A percentile compares a stretch with the other conserved stretches of the same genome.
phyloP scores from a whole-genome alignment of 805 yeast genomes.

The Peterozyma xylosa region DNA sequence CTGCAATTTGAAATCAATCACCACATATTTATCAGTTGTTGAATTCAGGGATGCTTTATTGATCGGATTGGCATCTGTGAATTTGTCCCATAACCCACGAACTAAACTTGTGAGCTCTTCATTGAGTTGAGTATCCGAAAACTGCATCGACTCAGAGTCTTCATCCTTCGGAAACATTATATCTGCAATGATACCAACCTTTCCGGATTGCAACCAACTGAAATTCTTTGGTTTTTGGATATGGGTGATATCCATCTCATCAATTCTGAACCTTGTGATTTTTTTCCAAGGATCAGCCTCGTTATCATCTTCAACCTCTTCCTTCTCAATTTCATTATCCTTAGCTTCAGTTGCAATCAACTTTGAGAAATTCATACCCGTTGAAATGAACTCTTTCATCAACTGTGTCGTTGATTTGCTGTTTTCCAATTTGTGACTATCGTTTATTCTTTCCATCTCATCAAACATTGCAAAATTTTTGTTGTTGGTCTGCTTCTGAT shows the following conservation, averaged over 20 bases:
- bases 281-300: constrained; percentile 35
- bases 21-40: constrained; percentile 41
- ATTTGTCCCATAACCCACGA: constrained; percentile 12
- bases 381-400: too few relatives aligned
- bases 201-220: constrained; percentile 69
- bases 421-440: constrained; percentile 7
- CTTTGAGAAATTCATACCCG: too few relatives aligned
- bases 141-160: constrained; percentile 14
- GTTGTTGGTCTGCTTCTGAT: constrained; percentile 55
- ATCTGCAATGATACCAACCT: constrained; percentile 64
- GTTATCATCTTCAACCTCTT: constrained; percentile 24
- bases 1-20: constrained; percentile 59
- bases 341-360: too few relatives aligned
- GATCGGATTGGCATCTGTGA: neutral
- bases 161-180: constrained; percentile 57
- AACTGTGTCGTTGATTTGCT: neutral
- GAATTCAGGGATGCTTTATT: neutral
- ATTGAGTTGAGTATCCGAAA: constrained; percentile 13
- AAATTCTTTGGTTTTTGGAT: constrained; percentile 33
- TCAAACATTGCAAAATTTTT: constrained; percentile 31
- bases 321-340: neutral
- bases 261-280: constrained; percentile 36
- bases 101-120: constrained; percentile 11
- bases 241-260: constrained; percentile 26
- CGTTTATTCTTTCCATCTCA: constrained; percentile 29